Conservation (phyloP, 1,284 basidiomycete species). For the Ustilago loliicola region DNA sequence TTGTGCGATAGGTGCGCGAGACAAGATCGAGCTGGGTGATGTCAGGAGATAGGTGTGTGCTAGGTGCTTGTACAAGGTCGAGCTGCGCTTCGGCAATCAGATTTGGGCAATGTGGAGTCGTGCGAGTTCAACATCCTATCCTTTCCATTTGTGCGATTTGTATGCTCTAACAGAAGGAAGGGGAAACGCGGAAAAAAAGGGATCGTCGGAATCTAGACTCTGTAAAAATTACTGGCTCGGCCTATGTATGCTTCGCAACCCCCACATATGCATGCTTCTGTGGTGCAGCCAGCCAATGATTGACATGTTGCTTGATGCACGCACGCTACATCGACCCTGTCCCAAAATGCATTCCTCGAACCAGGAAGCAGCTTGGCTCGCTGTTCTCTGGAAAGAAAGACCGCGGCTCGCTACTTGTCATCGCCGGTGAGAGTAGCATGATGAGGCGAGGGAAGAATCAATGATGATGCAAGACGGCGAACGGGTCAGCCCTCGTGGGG, state of each 20-base stretch:
- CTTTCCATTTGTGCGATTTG: neutral
- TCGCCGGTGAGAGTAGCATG: too few relatives aligned
- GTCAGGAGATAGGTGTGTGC: neutral
- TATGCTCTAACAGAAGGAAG: neutral
- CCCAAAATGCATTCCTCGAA: neutral
- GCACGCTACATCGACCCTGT: too few relatives aligned
- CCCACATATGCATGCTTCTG: slow-evolving; percentile 1
- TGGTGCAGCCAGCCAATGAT: neutral
- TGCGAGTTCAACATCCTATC: slow-evolving; percentile 12
- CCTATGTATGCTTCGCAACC: neutral
- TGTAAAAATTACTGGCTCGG: neutral
- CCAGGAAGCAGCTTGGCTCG: neutral
- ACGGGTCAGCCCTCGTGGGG: neutral
- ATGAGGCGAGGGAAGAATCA: too few relatives aligned
- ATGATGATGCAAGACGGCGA: slow-evolving; percentile 13
- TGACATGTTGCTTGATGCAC: neutral
- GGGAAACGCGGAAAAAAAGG: too few relatives aligned
- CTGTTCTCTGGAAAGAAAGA: neutral
- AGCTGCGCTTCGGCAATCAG: slow-evolving; percentile 19
- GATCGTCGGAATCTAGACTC: neutral
- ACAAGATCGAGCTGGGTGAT: too few relatives aligned
- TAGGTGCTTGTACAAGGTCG: slow-evolving; percentile 7
- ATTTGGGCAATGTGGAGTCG: slow-evolving; percentile 31
- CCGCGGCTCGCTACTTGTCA: too few relatives aligned
- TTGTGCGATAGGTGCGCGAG: too few relatives aligned